phyloP scores from a whole-genome alignment of 1,284 basidiomycete species.

The Golubevia sp. region DNA sequence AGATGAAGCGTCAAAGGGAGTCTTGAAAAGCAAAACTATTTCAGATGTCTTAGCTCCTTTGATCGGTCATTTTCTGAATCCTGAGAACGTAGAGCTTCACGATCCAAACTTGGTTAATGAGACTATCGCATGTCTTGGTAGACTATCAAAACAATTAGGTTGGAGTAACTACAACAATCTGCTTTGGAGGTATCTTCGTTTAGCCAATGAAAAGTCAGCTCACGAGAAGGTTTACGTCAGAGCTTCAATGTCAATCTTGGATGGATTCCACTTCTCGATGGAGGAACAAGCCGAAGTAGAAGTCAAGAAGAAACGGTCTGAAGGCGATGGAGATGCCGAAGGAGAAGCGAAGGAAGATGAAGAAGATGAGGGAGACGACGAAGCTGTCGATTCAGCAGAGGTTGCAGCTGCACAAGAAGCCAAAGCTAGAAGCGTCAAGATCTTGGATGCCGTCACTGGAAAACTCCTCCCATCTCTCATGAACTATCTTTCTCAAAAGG shows the following conservation, averaged over 20 bases:
- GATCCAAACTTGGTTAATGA: slow-evolving; percentile 93
- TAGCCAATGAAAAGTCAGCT: slow-evolving; percentile 74
- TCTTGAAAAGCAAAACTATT: slow-evolving; percentile 75
- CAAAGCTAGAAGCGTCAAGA: slow-evolving; percentile 20
- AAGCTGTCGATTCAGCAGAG: slow-evolving; percentile 9
- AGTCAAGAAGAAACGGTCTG: slow-evolving; percentile 14
- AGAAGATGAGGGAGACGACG: slow-evolving; percentile 6
- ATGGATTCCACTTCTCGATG: slow-evolving; percentile 82
- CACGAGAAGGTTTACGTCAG: slow-evolving; percentile 84
- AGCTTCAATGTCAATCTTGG: slow-evolving; percentile 80
- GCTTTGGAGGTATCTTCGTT: slow-evolving; percentile 80
- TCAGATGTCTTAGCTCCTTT: slow-evolving; percentile 86
- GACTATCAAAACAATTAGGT: slow-evolving; percentile 48
- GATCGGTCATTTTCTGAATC: slow-evolving; percentile 77
- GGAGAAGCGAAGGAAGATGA: slow-evolving; percentile 9
- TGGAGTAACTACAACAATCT: slow-evolving; percentile 87
- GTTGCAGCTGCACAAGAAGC: slow-evolving; percentile 5
- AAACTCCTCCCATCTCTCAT: slow-evolving; percentile 47
- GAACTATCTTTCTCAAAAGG: slow-evolving; percentile 44
- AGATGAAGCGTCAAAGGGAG: slow-evolving; percentile 76
- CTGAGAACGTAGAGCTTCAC: slow-evolving; percentile 66
- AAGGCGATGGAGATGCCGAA: slow-evolving; percentile 67
- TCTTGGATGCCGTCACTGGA: slow-evolving; percentile 36
- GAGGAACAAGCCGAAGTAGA: slow-evolving; percentile 22
- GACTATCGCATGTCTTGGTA: slow-evolving; percentile 71